These are phyloP conservation scores for Trichoderma gracile DNA, from an alignment of 2,329 filamentous ascomycete genomes.

Conservation along the genomic window DNA sequence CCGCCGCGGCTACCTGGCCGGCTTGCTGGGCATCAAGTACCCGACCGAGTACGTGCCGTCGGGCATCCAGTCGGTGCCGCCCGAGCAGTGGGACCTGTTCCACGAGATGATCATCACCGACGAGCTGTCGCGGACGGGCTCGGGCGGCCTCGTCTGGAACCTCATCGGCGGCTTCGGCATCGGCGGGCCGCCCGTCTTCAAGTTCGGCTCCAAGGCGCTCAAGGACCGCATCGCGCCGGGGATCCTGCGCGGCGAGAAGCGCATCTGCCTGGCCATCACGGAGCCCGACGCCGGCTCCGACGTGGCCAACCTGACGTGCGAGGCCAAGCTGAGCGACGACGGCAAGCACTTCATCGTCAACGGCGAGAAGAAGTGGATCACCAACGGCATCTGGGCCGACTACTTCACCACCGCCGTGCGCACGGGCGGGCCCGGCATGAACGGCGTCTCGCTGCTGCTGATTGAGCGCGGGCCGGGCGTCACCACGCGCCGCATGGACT, in stretches of 20 bases:
- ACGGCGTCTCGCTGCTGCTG: conserved; percentile 84
- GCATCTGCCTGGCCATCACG: conserved; percentile 95
- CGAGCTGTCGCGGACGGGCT: conserved; percentile 84
- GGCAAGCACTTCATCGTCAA: conserved; percentile 99
- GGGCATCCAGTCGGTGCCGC: conserved; percentile 71
- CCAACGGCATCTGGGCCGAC: conserved; percentile 93
- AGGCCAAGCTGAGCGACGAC: conserved; percentile 91
- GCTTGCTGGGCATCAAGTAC: conserved; percentile 81
- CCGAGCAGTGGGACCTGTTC: conserved; percentile 97
- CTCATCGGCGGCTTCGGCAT: conserved; percentile 96
- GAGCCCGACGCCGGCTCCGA: conserved; percentile 95
- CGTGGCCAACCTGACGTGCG: conserved; percentile 91
- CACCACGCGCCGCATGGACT: conserved; percentile 93
- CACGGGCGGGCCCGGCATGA: conserved; percentile 87
- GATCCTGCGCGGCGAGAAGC: conserved; percentile 89
- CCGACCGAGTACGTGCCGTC: conserved; percentile 66
- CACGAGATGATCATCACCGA: conserved; percentile 96
- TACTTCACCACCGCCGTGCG: conserved; percentile 98
- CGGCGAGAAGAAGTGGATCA: conserved; percentile 99
- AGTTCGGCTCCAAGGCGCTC: conserved; percentile 83
- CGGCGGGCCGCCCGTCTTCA: conserved; percentile 85
- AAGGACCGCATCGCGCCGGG: conserved; percentile 86
- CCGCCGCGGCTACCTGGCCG: conserved; percentile 87
- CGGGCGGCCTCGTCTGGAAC: conserved; percentile 95
- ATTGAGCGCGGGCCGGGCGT: conserved; percentile 91